Base-by-base conservation (phyloP, 148 eudicot species). In the Pharnaceum exiguum region DNA sequence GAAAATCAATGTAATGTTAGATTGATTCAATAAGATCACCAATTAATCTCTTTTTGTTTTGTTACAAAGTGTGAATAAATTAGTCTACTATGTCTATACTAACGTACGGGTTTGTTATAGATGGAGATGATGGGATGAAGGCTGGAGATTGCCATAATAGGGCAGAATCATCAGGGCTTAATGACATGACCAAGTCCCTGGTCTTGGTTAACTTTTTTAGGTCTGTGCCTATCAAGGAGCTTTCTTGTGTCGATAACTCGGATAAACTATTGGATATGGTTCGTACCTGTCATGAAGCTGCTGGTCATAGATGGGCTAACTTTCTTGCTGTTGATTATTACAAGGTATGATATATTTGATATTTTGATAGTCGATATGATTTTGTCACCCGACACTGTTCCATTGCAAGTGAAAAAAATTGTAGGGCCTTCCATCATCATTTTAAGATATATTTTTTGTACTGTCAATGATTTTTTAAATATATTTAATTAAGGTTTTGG, bases 271-370 rank as follows among this genome's bases (percentile, higher is more conserved):
- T 54, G 19, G 35, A 74, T 50, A 85, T 80, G 87, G 55, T 83
- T 39, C 50, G 42, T 11, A 81, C 90, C 4, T 89, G 96, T 45
- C 55, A 79, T 62, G 62, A 12, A 12, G 80, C 72, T 1, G 81
- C 96, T 51, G 90, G 64, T 12, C 65, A 71, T 51, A 71, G 94
- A 58, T 82, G 94, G 96, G 78, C 96, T 8, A 89, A 89, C 49
- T 89, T 82, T 36, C 74, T 85, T n/a, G 82, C 87, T 22, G 95
- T 79, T 15, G 82, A 87, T 70, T 80, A 37, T 47, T 85, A 85
- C 76, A 80, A 73, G 93, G 93, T 85, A 69, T n/a, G 12, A 35
- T 6, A 12, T 35, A 12, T 6, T 35, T 35, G 38, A 35, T 35
- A 35, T n/a, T n/a, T n/a, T n/a, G n/a, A n/a, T n/a, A n/a, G n/a